These are phyloP conservation scores for Starmerella cellae DNA, from an alignment of 805 yeast genomes.

Conservation along the genomic window DNA sequence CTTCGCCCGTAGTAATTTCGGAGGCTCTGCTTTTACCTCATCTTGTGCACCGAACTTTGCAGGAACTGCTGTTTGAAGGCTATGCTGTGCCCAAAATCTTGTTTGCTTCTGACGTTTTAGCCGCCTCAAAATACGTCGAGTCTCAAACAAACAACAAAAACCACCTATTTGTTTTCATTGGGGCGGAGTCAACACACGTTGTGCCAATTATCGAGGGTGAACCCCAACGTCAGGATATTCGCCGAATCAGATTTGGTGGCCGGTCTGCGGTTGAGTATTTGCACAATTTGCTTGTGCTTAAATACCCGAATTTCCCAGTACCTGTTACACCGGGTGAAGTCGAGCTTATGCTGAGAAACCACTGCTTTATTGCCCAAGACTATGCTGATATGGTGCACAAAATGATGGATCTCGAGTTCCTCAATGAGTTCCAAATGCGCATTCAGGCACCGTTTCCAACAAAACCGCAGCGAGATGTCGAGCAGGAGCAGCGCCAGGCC, in stretches of 20 bases:
- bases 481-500: conserved; percentile 69
- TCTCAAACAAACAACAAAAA: conserved; percentile 20
- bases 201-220: conserved; percentile 68
- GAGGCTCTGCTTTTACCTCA: conserved; percentile 64
- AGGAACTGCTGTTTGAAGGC: conserved; percentile 74
- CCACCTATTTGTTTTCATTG: conserved; percentile 74
- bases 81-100: conserved; percentile 62
- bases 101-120: conserved; percentile 72
- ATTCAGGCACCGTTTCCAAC: conserved; percentile 72
- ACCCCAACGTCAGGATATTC: conserved; percentile 53
- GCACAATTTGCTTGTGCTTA: conserved; percentile 50
- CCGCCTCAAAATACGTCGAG: conserved; percentile 47
- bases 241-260: conserved; percentile 89
- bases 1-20: conserved; percentile 63
- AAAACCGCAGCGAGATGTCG: conserved; percentile 39
- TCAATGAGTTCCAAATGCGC: conserved; percentile 60
- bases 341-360: conserved; percentile 54
- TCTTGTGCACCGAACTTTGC: conserved; percentile 58
- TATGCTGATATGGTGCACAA: conserved; percentile 50
- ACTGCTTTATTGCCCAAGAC: conserved; percentile 61
- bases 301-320: conserved; percentile 85
- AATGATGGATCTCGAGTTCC: conserved; percentile 45
- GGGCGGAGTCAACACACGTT: conserved; percentile 68
- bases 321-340: conserved; percentile 52
- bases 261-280: conserved; percentile 53